A percentile compares a stretch with the other conserved stretches of the same genome.
These are phyloP conservation scores for Mitragyna speciosa DNA, from an alignment of 257 asterid species.

Conservation along the genomic window DNA sequence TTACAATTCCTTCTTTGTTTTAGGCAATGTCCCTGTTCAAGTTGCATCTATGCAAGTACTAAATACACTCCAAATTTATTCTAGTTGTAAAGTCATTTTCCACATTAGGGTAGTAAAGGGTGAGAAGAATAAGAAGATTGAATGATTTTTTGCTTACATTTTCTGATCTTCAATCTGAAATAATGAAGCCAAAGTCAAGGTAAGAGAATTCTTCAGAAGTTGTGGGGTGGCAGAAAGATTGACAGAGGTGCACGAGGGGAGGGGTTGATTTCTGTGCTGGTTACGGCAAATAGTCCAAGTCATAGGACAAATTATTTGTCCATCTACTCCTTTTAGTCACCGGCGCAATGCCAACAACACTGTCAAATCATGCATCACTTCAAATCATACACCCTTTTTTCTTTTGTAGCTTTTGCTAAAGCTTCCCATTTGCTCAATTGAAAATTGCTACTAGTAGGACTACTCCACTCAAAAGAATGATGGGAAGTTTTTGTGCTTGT, in stretches of 20 bases:
- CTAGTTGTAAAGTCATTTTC: too few species aligned
- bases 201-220: background rate
- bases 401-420: conserved; percentile 1
- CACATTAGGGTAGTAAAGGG: too few species aligned
- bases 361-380: conserved; percentile 50
- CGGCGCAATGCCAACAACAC: conserved; percentile 10
- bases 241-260: background rate
- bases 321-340: conserved; percentile 4
- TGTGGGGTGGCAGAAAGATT: background rate
- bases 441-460: background rate
- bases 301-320: conserved; percentile 6
- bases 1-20: background rate
- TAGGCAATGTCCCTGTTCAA: background rate
- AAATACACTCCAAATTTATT: too few species aligned
- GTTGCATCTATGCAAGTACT: background rate
- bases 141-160: too few species aligned
- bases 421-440: background rate
- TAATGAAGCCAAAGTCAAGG: background rate
- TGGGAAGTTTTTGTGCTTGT: background rate
- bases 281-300: background rate
- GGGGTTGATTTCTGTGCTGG: background rate
- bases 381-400: conserved; percentile 21
- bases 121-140: too few species aligned
- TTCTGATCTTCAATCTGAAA: too few species aligned
- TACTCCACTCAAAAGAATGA: conserved; percentile 9